Base-by-base conservation (phyloP, 2,329 filamentous ascomycete genomes). In the Fusarium devonianum region DNA sequence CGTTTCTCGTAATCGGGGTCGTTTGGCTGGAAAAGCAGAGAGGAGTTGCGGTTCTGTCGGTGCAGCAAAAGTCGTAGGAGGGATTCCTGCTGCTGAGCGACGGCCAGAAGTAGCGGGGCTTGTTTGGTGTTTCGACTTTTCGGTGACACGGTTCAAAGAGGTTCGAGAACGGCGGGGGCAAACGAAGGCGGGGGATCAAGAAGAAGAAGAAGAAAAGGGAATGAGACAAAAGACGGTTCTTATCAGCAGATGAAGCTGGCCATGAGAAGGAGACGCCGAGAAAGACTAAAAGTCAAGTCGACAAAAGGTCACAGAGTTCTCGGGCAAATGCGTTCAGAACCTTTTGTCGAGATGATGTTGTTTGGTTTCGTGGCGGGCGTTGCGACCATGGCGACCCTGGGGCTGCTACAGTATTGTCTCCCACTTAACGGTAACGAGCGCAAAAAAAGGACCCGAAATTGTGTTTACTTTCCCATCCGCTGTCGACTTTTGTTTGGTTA, bases 381-480 rank as follows among this genome's bases (percentile, higher is more conserved):
- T 56, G 46, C 32, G 46, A 52, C 33, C 39, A 38, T 57, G 26
- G 42, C 37, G 22, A 34, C 26, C 35, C 45, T 38, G 43, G 35
- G 38, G 14, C n/a, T 17, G 14, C n/a, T n/a, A n/a, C n/a, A n/a
- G n/a, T n/a, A n/a, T n/a, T n/a, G n/a, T n/a, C n/a, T n/a, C n/a
- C n/a, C n/a, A n/a, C n/a, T n/a, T n/a, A n/a, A n/a, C n/a, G n/a
- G n/a, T n/a, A n/a, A n/a, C n/a, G n/a, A 30, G 7, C 9, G 13
- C n/a, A n/a, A 30, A 30, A 30, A 30, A 30, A 30, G 13, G 13
- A 30, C n/a, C 32, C 30, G 39, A 44, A 43, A 42, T 47, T 58
- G 37, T 60, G 57, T 60, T 60, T 60, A 60, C 56, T 60, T 50
- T 49, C 33, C 23, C 4, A 25, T 8, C 4, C 7, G 29, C 34